These are phyloP conservation scores for Myxozyma nipponensis DNA, from an alignment of 805 yeast genomes.

Conservation along the genomic window DNA sequence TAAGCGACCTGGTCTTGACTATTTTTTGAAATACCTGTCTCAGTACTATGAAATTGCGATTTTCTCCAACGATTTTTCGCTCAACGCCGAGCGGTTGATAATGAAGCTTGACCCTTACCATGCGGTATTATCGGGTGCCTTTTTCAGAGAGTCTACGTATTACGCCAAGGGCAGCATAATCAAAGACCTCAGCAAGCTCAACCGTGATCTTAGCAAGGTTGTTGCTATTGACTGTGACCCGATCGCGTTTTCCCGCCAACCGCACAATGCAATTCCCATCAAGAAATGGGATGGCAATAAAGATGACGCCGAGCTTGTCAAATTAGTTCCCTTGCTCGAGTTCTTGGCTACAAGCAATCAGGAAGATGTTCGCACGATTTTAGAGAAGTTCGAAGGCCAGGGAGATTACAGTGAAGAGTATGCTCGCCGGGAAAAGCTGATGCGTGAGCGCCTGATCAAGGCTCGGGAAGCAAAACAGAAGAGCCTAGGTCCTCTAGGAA, in stretches of 20 bases:
- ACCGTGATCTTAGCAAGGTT: slow-evolving; percentile 83
- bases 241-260: slow-evolving; percentile 73
- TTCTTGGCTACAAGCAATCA: slow-evolving; percentile 84
- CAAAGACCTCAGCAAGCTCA: slow-evolving; percentile 84
- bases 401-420: slow-evolving; percentile 72
- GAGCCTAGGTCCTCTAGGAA: slow-evolving; percentile 8
- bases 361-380: slow-evolving; percentile 84
- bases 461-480: slow-evolving; percentile 45
- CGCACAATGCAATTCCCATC: slow-evolving; percentile 87
- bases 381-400: slow-evolving; percentile 67
- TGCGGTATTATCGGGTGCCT: slow-evolving; percentile 79
- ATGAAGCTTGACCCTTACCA: slow-evolving; percentile 90
- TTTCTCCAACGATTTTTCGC: slow-evolving; percentile 79
- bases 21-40: slow-evolving; percentile 88
- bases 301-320: slow-evolving; percentile 70
- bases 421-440: slow-evolving; percentile 65
- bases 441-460: slow-evolving; percentile 58
- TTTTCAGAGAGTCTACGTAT: slow-evolving; percentile 86
- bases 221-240: slow-evolving; percentile 74
- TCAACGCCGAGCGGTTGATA: slow-evolving; percentile 78
- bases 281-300: slow-evolving; percentile 82
- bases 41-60: slow-evolving; percentile 95
- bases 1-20: slow-evolving; percentile 97
- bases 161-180: slow-evolving; percentile 83
- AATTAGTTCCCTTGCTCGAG: slow-evolving; percentile 87